phyloP scores from a whole-genome alignment of 108 stramenopile species.

The Skeletonema menzelii region DNA sequence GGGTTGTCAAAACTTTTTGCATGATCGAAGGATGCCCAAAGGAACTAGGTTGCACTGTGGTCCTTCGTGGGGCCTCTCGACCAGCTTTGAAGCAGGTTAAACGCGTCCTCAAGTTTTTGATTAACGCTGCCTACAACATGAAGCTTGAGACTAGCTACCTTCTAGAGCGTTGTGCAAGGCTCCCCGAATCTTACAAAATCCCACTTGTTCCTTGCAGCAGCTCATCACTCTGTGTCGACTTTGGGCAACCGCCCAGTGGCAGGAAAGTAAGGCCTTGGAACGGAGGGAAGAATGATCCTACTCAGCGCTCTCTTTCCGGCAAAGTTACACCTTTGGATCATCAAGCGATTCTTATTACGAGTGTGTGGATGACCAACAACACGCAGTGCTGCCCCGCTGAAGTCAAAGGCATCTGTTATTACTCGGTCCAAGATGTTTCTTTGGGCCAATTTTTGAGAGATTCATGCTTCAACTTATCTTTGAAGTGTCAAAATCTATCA shows the following conservation, averaged over 20 bases:
- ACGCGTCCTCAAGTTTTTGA: conserved; percentile 77
- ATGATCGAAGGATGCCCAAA: conserved; percentile 94
- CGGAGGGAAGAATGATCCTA: conserved; percentile 69
- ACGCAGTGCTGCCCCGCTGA: conserved; percentile 92
- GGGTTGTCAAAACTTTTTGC: conserved; percentile 78
- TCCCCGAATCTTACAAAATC: conserved; percentile 56
- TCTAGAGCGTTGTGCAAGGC: conserved; percentile 77
- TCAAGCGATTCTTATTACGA: conserved; percentile 92
- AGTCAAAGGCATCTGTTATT: conserved; percentile 95
- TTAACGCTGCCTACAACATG: conserved; percentile 92
- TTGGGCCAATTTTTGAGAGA: conserved; percentile 94
- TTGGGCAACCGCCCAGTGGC: conserved; percentile 63
- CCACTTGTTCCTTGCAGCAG: conserved; percentile 51
- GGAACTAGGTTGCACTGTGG: conserved; percentile 88
- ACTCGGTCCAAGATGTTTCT: conserved; percentile 89
- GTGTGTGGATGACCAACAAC: conserved; percentile 93
- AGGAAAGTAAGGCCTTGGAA: conserved; percentile 85
- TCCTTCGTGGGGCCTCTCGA: conserved; percentile 84
- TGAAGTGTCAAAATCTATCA: conserved; percentile 90
- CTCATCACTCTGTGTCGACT: conserved; percentile 82
- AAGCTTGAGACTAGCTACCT: conserved; percentile 92
- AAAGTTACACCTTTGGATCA: conserved; percentile 86
- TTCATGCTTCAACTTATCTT: conserved; percentile 91
- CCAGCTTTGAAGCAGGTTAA: conserved; percentile 89
- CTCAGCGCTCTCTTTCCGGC: conserved; percentile 61